phyloP scores from a whole-genome alignment of 2,329 filamentous ascomycete species.

The Diaporthe sp. region DNA sequence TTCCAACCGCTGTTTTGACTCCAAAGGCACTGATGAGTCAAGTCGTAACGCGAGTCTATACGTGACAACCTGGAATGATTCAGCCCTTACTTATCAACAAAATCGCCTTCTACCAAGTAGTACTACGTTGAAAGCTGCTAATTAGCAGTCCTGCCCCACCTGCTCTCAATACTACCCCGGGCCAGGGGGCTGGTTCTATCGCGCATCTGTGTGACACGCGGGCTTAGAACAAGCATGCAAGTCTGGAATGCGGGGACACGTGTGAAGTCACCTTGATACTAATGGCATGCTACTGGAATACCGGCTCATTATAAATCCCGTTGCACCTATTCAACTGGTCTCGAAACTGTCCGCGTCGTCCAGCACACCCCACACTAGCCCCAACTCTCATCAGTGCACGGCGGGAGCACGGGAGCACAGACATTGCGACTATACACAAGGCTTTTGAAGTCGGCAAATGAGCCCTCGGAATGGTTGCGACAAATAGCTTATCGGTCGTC shows the following conservation, averaged over 20 bases:
- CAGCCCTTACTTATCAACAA: not conserved
- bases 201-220: not conserved
- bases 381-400: not conserved
- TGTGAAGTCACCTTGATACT: not conserved
- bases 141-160: not conserved
- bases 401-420: not conserved
- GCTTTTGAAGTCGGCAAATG: not conserved
- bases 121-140: not conserved
- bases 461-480: not conserved
- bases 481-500: slow-evolving; percentile 3
- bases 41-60: not conserved
- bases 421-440: not conserved
- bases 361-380: not conserved
- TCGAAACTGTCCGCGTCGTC: not conserved
- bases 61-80: not conserved
- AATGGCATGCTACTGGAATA: not conserved
- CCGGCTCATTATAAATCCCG: not conserved
- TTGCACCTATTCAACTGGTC: not conserved
- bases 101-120: not conserved
- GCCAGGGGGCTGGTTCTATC: not conserved
- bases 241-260: slow-evolving; percentile 1
- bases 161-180: not conserved
- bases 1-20: not conserved
- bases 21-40: not conserved
- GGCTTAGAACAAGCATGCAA: not conserved